Base-by-base conservation (phyloP, 2,329 filamentous ascomycete species). In the Aspergillus carbonarius region DNA sequence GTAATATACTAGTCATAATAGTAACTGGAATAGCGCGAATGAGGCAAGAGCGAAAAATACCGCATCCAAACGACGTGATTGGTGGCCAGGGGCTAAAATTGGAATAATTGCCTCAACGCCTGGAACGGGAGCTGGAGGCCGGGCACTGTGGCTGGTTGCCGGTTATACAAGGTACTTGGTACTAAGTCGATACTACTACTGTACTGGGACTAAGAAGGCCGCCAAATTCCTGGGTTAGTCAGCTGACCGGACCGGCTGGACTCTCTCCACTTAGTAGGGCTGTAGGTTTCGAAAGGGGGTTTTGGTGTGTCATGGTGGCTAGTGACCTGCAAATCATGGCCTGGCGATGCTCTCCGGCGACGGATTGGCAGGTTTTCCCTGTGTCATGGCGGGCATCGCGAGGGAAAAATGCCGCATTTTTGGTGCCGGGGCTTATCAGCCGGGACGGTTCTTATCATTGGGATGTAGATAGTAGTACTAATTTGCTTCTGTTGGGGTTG, bases 261-360 rank as follows among this genome's bases (percentile, higher is more conserved):
- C 7, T 39, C 18, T 37, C 61, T 62, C 63, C 64, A 65, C 63
- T 66, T 66, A 63, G 61, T 65, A 64, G 57, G 61, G 58, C 61
- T 61, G 63, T 59, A 55, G 32, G 39, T 57, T 61, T 63, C 34
- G 32, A 52, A 60, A 55, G 52, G 50, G 55, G 61, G 54, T 61
- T 66, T 66, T 59, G 48, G 59, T 67, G 63, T 67, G 65, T 67
- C 65, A 67, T 66, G 62, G 63, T 67, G 60, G 64, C 61, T 60
- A 62, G 54, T 59, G 55, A 39, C 56, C 61, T 66, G 61, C 64
- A 66, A 65, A 66, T 66, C 64, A 63, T 61, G 58, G 58, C 58
- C 62, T n/a, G 55, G 42, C 58, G 34, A 51, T 49, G 40, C 48
- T 55, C 39, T 50, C 54, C 57, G 53, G 48, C 46, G 18, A 60